Percentiles rank a stretch among this genome's conserved stretches.
phyloP scores from a whole-genome alignment of 129 eudicot species.

The Lactuca saligna region DNA sequence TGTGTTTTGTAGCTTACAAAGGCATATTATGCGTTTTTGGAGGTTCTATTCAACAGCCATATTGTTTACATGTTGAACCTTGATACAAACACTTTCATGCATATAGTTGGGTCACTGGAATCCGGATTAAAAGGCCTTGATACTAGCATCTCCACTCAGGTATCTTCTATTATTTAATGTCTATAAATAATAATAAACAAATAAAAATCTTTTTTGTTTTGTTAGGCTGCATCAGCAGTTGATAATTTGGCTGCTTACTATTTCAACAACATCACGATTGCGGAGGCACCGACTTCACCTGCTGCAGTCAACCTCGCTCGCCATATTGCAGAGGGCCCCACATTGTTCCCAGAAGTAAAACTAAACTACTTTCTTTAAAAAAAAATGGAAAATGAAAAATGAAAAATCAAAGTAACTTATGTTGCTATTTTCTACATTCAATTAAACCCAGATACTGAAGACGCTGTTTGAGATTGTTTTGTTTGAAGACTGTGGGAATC shows the following conservation, averaged over 20 bases:
- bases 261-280: conserved; percentile 81
- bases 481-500: conserved; percentile 79
- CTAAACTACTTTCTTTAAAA: conserved; percentile 1
- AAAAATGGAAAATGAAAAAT: no score
- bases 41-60: conserved; percentile 91
- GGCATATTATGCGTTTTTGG: conserved; percentile 94
- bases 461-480: conserved; percentile 92
- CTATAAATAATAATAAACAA: no score
- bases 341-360: conserved; percentile 74
- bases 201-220: neutral
- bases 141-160: conserved; percentile 92
- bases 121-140: conserved; percentile 94
- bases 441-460: conserved; percentile 61
- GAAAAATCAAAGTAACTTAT: no score
- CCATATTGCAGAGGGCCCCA: conserved; percentile 76
- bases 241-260: conserved; percentile 91
- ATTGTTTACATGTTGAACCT: conserved; percentile 62
- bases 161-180: conserved; percentile 19
- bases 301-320: conserved; percentile 75
- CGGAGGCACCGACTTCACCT: conserved; percentile 81
- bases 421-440: neutral
- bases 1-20: conserved; percentile 61
- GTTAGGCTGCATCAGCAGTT: conserved; percentile 86
- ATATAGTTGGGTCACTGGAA: conserved; percentile 87
- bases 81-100: conserved; percentile 81